Base-by-base conservation (phyloP, 495 filamentous ascomycete genomes). In the Pseudotulostoma volvatum region DNA sequence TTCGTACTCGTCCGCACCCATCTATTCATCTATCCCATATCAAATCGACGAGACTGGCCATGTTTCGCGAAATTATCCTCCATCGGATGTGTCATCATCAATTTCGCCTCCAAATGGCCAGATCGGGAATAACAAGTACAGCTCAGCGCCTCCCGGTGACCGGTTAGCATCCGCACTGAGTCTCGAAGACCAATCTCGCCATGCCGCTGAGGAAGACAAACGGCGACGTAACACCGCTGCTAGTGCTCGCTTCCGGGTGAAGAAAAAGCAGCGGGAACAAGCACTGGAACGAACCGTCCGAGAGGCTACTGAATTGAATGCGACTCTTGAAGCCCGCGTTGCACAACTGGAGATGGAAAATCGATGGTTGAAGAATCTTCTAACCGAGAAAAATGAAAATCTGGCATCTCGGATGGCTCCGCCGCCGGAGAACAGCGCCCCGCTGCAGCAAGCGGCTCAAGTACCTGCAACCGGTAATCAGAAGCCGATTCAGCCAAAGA, bases 201-300 rank as follows among this genome's bases (percentile, higher is more conserved):
- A 78, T 7, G 82, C 79, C 15, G 90, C 90, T 21, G 90, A 97
- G 53, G 90, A 97, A 64, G 90, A 97, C 58, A 97, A 97, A 68
- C 83, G 90, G 19, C 77, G 88, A 34, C 82, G 90, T 38, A 97
- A 97, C 65, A 97, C 90, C 0, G 90, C 90, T 17, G 90, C 90
- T 20, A 82, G 76, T 40, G 90, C 90, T 7, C 82, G 90, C 18
- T 97, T 97, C 76, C 81, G 90, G 39, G 78, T 96, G 46, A 97
- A 97, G 76, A 97, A 97, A 84, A 97, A 97, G 75, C 82, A 92
- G 68, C 81, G 90, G 35, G 90, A 97, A 67, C 77, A 84, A 52
- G 80, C 83, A 1, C 74, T 97, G 35, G 90, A 96, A 63, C 79
- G 77, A 49, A 74, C 74, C 28, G 77, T 90, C 41, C 90, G 90